Percentiles rank a stretch among this genome's conserved stretches.
Evolutionary conservation across 305 asterid species (phyloP).

Genomic region (Fraxinus platypoda): DNA sequence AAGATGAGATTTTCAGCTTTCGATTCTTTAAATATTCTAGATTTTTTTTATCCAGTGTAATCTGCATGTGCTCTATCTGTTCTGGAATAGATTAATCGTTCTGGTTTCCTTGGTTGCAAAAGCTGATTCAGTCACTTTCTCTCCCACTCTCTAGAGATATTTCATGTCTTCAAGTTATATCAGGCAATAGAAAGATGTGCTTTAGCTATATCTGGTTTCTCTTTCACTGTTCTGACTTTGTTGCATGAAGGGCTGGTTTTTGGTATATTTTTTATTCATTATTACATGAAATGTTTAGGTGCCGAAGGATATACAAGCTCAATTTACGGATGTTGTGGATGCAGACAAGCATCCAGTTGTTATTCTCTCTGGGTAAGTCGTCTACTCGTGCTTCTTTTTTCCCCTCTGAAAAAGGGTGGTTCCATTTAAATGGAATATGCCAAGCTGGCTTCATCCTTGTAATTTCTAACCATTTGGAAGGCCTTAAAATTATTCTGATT

Average conservation of each 20-base stretch:
- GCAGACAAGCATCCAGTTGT: slow-evolving; percentile 86
- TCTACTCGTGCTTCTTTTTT: slow-evolving; percentile 23
- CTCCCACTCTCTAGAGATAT: background rate
- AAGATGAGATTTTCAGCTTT: slow-evolving; percentile 1
- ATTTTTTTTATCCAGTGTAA: background rate
- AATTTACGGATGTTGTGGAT: slow-evolving; percentile 52
- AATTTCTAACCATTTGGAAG: slow-evolving; percentile 5
- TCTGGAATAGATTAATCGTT: background rate
- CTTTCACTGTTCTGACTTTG: slow-evolving; percentile 19
- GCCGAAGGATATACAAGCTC: slow-evolving; percentile 68
- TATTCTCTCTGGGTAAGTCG: slow-evolving; percentile 69
- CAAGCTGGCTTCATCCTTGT: slow-evolving; percentile 2
- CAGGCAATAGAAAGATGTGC: background rate
- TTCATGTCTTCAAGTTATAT: slow-evolving; percentile 2
- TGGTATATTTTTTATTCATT: slow-evolving; percentile 21
- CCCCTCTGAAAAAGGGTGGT: background rate
- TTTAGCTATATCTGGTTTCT: slow-evolving; percentile 11
- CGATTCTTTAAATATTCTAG: background rate
- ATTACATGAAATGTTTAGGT: slow-evolving; percentile 47
- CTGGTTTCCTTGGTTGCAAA: slow-evolving; percentile 5
- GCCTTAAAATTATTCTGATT: background rate
- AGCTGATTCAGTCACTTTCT: background rate
- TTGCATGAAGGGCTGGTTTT: slow-evolving; percentile 3
- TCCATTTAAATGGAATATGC: slow-evolving; percentile 13
- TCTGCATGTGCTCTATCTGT: background rate